Conservation (phyloP, 2,329 filamentous ascomycete species). For the Cordyceps javanica region DNA sequence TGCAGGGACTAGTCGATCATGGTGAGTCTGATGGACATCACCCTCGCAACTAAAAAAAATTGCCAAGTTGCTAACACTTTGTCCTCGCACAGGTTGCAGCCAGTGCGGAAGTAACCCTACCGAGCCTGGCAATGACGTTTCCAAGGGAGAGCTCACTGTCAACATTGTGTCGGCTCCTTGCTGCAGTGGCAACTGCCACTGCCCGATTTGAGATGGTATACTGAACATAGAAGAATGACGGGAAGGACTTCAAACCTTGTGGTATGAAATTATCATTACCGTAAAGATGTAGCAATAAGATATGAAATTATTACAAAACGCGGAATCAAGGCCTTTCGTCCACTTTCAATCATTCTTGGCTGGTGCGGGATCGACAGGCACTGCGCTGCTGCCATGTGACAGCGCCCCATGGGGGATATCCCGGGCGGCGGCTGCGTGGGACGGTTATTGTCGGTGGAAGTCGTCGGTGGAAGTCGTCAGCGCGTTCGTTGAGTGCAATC, state of each 20-base stretch:
- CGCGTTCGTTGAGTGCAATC: no score
- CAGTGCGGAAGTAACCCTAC: slow-evolving; percentile 17
- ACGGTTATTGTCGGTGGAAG: no score
- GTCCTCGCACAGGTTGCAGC: slow-evolving; percentile 7
- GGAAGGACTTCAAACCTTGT: no score
- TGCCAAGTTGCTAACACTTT: neutral
- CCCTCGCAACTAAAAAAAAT: neutral
- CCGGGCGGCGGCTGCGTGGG: no score
- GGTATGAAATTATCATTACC: no score
- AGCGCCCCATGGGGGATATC: no score
- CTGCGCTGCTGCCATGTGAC: neutral
- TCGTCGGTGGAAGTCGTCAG: no score
- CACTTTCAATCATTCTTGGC: neutral
- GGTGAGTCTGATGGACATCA: neutral
- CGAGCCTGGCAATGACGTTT: slow-evolving; percentile 16
- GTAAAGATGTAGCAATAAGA: no score
- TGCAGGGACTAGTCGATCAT: slow-evolving; percentile 15
- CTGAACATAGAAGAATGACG: no score
- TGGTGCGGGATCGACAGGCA: neutral
- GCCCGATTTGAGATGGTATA: slow-evolving; percentile 6
- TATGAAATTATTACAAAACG: no score
- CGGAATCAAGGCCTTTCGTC: no score
- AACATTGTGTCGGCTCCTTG: slow-evolving; percentile 16
- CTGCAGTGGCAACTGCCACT: slow-evolving; percentile 15
- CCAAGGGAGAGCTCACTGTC: slow-evolving; percentile 17